A percentile compares a stretch with the other conserved stretches of the same genome.
phyloP scores from a whole-genome alignment of 139 green algal species.

The Mesostigma viride region DNA sequence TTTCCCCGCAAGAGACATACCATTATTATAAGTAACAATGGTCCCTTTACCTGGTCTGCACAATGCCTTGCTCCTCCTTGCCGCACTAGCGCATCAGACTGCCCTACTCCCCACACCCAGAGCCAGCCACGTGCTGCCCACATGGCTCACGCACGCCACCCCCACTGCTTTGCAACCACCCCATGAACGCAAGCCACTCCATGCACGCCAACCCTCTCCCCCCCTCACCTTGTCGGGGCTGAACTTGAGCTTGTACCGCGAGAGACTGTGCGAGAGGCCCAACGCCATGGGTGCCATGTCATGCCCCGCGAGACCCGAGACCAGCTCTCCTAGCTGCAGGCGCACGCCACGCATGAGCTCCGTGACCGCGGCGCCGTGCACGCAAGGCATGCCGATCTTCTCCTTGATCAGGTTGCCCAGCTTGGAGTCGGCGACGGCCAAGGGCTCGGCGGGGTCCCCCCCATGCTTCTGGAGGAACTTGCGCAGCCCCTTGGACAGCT shows the following conservation, averaged over 20 bases:
- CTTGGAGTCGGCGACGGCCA: conserved; percentile 91
- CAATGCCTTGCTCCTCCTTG: too few species aligned
- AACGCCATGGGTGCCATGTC: conserved; percentile 88
- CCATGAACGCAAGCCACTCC: too few species aligned
- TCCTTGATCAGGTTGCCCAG: conserved; percentile 94
- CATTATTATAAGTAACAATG: too few species aligned
- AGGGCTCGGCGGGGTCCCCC: conserved; percentile 63
- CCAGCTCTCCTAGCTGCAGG: conserved; percentile 72
- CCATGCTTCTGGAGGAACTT: conserved; percentile 98
- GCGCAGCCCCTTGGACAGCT: conserved; percentile 91
- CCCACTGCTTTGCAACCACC: too few species aligned
- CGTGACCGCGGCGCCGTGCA: conserved; percentile 57
- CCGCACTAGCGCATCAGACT: too few species aligned
- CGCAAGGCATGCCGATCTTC: conserved; percentile 89
- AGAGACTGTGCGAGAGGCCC: conserved; percentile 89
- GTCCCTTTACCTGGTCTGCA: too few species aligned
- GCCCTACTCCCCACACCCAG: too few species aligned
- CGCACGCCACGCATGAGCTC: conserved; percentile 83
- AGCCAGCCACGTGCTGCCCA: too few species aligned
- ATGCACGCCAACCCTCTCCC: too few species aligned
- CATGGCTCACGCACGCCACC: too few species aligned
- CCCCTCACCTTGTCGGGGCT: conserved; percentile 77
- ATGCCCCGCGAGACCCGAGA: conserved; percentile 54
- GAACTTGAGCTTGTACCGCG: conserved; percentile 99
- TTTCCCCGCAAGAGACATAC: too few species aligned